These are phyloP conservation scores for Vitis cinerea DNA, from an alignment of 164 flowering plant genomes.

Conservation along the genomic window DNA sequence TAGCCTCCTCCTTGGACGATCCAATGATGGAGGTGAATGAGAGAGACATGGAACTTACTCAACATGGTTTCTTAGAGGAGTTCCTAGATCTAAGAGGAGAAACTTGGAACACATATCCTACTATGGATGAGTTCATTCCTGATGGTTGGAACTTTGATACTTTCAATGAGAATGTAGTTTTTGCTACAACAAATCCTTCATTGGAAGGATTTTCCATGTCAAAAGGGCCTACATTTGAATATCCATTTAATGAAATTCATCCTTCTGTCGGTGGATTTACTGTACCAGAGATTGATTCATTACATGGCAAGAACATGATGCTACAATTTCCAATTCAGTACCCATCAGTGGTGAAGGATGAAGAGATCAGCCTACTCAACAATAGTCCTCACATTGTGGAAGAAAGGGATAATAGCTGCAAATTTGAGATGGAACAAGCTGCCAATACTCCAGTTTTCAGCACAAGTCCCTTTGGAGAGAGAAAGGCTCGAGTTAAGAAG, in stretches of 20 bases:
- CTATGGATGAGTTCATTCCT: constrained; percentile 33
- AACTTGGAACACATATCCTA: constrained; percentile 30
- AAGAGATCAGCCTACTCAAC: constrained; percentile 5
- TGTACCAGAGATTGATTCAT: constrained; percentile 31
- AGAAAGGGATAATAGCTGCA: constrained; percentile 22
- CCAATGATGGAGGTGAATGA: background rate
- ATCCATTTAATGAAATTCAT: constrained; percentile 25
- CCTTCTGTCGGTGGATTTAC: constrained; percentile 37
- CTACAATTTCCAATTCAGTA: constrained; percentile 29
- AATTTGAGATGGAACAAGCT: constrained; percentile 30
- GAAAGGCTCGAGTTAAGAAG: constrained; percentile 41
- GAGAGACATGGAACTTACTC: constrained; percentile 53
- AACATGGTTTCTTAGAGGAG: constrained; percentile 57
- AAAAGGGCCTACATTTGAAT: constrained; percentile 23
- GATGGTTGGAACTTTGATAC: constrained; percentile 41
- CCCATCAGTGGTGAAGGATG: constrained; percentile 30
- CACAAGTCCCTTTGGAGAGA: constrained; percentile 24
- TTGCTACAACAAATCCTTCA: constrained; percentile 38
- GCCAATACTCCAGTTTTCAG: constrained; percentile 20
- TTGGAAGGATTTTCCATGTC: constrained; percentile 26
- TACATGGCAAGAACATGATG: constrained; percentile 12
- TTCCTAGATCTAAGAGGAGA: constrained; percentile 52
- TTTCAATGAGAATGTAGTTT: constrained; percentile 39
- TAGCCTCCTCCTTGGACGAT: background rate
- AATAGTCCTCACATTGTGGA: constrained; percentile 14